Evolutionary conservation across 805 yeast species (phyloP), one percentile per base, ranked within the genome.

Genomic region (Myxozyma geophila): DNA sequence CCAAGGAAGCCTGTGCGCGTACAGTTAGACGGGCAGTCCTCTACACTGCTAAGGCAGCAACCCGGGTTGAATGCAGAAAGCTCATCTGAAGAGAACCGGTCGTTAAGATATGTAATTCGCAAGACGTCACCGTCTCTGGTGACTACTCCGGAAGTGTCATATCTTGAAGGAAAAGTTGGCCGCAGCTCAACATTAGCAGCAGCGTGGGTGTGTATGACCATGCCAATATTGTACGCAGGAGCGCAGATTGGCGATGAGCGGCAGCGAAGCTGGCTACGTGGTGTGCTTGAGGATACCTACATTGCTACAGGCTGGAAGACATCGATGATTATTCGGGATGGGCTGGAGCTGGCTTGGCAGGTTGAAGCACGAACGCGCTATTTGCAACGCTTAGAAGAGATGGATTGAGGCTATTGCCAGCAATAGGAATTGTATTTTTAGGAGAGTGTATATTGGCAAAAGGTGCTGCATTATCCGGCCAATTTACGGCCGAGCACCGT

Each of bases 141-240:
- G 47, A 48, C 37, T 15, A 48, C 60, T 2, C 55, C 54, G 7
- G 39, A 37, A 15, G 33, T 53, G 21, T 53, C 57, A 10, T 33
- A 53, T 28, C 57, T 53, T 19, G 57, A 53, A 41, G 57, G 57
- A 6, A 40, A 41, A 23, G 57, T 53, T 6, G 57, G 57, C 23
- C 57, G 57, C 12, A 53, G 57, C 13, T 28, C 57, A 19, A 54
- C 51, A 33, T 46, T 51, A 8, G 58, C 58, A 10, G 59, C 59
- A 9, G 53, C 49, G 19, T 49, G 62, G 62, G 50, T 57, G 23
- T 47, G 53, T n/a, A 54, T 54, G 44, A 19, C 62, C 9, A 54
- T 58, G 62, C 61, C 66, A 19, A 37, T 62, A 1, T 10, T 62
- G 40, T 62, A 52, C 36, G 62, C 62, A 5, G 66, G 66, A 6